Conservation (phyloP, 352 stramenopile species). For the Pythium coloratum region DNA sequence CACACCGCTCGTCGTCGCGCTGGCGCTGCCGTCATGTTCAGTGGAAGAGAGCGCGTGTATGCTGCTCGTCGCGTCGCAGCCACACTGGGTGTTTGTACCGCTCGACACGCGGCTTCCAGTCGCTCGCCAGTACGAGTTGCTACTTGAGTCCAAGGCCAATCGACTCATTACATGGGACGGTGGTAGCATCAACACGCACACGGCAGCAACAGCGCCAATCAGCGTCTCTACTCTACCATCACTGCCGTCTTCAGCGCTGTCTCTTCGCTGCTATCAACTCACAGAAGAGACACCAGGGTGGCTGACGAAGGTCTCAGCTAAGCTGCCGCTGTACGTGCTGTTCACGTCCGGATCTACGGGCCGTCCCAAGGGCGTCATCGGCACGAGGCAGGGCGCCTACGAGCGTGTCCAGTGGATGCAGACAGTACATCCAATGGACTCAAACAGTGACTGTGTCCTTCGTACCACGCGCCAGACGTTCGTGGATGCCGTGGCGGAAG, state of each 20-base stretch:
- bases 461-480: constrained; percentile 42
- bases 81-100: constrained; percentile 44
- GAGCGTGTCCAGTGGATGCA: constrained; percentile 58
- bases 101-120: constrained; percentile 40
- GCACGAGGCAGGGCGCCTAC: constrained; percentile 39
- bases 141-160: constrained; percentile 27
- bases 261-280: neutral
- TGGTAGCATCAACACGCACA: neutral
- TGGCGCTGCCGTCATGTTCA: constrained; percentile 46
- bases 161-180: constrained; percentile 35
- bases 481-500: constrained; percentile 54
- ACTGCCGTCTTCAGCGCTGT: neutral
- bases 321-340: constrained; percentile 48
- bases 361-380: constrained; percentile 44
- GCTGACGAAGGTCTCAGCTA: neutral
- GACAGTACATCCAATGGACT: constrained; percentile 36
- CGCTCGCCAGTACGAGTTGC: constrained; percentile 29
- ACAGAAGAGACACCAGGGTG: neutral
- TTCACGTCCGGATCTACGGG: constrained; percentile 63
- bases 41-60: constrained; percentile 48
- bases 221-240: neutral
- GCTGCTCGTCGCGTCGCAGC: constrained; percentile 34
- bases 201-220: neutral
- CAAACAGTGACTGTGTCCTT: constrained; percentile 33
- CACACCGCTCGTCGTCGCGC: constrained; percentile 27